Percentiles rank a stretch among this genome's conserved stretches.
These are phyloP conservation scores for Pittosporum tobira DNA, from an alignment of 129 eudicot species.

Conservation along the genomic window DNA sequence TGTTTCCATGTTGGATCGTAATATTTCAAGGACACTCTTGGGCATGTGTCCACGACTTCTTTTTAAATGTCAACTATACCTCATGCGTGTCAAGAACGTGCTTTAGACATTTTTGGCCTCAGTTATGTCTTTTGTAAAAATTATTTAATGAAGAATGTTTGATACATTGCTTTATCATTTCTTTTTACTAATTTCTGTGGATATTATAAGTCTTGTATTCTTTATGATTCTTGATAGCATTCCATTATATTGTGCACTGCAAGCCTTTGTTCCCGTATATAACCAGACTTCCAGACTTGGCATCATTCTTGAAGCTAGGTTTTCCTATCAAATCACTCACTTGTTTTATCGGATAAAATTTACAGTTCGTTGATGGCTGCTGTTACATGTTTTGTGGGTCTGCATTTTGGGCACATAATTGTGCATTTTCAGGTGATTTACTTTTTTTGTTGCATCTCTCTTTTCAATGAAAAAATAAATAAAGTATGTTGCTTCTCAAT, in stretches of 20 bases:
- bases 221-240: not conserved
- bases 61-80: too few relatives aligned
- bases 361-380: constrained; percentile 91
- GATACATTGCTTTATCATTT: too few relatives aligned
- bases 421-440: constrained; percentile 58
- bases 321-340: constrained; percentile 5
- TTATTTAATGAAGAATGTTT: too few relatives aligned
- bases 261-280: constrained; percentile 2
- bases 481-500: not conserved
- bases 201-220: not conserved
- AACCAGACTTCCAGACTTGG: not conserved
- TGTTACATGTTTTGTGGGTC: constrained; percentile 67
- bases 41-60: too few relatives aligned
- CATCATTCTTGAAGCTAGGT: not conserved
- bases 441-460: not conserved
- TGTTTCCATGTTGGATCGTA: too few relatives aligned
- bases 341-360: constrained; percentile 7
- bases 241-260: not conserved
- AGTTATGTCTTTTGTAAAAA: too few relatives aligned
- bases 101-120: too few relatives aligned
- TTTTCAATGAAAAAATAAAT: not conserved
- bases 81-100: too few relatives aligned
- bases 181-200: too few relatives aligned
- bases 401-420: constrained; percentile 80
- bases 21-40: too few relatives aligned